Percentiles rank a stretch among this genome's conserved stretches.
Evolutionary conservation across 208 protist species (phyloP).

Genomic region (Phytomonas sp.): DNA sequence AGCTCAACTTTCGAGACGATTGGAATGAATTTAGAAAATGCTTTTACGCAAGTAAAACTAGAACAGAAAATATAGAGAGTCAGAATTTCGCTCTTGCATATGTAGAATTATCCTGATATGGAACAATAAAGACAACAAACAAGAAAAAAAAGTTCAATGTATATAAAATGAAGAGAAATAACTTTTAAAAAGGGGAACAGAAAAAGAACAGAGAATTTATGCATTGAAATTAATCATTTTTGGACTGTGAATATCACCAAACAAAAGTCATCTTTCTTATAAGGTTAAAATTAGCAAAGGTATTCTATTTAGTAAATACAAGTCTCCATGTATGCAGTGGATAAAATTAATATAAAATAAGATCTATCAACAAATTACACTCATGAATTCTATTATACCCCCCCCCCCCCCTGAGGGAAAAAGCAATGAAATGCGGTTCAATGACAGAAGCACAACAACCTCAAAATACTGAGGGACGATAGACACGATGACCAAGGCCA

Average conservation of each 20-base stretch:
- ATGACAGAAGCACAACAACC: neutral
- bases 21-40: slow-evolving; percentile 4
- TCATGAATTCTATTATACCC: neutral
- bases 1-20: neutral
- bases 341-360: neutral
- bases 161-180: slow-evolving; percentile 5
- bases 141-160: slow-evolving; percentile 4
- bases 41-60: neutral
- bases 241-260: neutral
- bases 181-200: slow-evolving; percentile 6
- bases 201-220: slow-evolving; percentile 10
- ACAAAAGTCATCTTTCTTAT: neutral
- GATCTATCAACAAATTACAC: neutral
- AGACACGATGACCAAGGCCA: neutral
- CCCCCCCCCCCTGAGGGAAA: neutral
- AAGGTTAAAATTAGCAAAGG: neutral
- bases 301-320: neutral
- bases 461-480: neutral
- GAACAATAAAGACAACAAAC: slow-evolving; percentile 9
- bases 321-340: neutral
- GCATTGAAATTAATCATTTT: neutral
- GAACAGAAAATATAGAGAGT: slow-evolving; percentile 6
- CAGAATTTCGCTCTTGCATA: neutral
- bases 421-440: neutral
- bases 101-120: slow-evolving; percentile 2